A percentile compares a stretch with the other conserved stretches of the same genome.
Conservation (phyloP, 495 filamentous ascomycete genomes). For the Thermothielavioides terrestris region DNA sequence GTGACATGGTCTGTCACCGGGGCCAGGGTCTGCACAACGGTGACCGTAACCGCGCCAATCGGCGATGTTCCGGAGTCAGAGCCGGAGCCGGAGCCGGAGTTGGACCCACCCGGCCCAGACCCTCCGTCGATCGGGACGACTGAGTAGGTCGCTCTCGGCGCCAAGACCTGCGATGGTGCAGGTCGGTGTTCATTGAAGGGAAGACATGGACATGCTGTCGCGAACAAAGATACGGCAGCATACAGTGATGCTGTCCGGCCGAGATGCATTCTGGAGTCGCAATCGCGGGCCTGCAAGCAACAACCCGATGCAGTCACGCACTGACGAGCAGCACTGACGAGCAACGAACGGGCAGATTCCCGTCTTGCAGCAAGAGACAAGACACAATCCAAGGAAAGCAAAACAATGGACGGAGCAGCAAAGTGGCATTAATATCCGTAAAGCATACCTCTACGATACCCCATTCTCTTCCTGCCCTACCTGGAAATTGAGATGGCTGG, state of each 20-base stretch:
- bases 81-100: slow-evolving; percentile 14
- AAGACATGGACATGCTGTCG: slow-evolving; percentile 6
- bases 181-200: slow-evolving; percentile 11
- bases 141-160: slow-evolving; percentile 22
- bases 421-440: no score
- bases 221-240: slow-evolving; percentile 1
- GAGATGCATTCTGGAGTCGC: slow-evolving; percentile 14
- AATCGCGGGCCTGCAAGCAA: neutral
- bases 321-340: no score
- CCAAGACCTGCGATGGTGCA: neutral
- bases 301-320: neutral
- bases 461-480: no score
- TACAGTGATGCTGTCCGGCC: slow-evolving; percentile 1
- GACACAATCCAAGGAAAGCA: neutral
- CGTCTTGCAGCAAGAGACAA: neutral
- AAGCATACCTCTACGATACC: no score
- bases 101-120: slow-evolving; percentile 9
- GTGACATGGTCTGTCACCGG: slow-evolving; percentile 5
- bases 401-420: no score
- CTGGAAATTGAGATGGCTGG: slow-evolving; percentile 7
- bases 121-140: slow-evolving; percentile 25
- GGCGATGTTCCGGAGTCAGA: slow-evolving; percentile 1
- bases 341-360: neutral
- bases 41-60: slow-evolving; percentile 9
- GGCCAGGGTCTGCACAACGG: slow-evolving; percentile 12